Conservation (phyloP, 1,139 yeast species). For the Zhuliangozyma parablackwelliae region DNA sequence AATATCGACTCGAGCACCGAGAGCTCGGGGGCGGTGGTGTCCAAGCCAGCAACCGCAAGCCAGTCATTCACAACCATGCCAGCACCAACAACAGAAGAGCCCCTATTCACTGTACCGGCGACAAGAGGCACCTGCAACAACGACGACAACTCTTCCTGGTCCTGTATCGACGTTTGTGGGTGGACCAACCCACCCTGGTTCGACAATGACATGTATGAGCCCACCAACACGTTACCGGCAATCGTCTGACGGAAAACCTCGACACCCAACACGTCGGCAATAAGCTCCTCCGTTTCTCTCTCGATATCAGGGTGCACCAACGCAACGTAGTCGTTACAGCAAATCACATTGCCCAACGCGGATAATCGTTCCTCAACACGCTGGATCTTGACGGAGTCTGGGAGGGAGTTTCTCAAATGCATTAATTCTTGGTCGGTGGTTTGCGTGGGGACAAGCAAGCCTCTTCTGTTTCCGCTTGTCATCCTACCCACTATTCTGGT, state of each 20-base stretch:
- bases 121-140: constrained; percentile 95
- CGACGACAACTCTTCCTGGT: constrained; percentile 95
- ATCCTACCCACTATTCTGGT: constrained; percentile 96
- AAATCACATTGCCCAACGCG: constrained; percentile 95
- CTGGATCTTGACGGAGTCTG: constrained; percentile 94
- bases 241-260: constrained; percentile 99
- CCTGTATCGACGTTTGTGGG: constrained; percentile 95
- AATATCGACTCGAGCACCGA: constrained; percentile 95
- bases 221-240: constrained; percentile 96
- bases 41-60: constrained; percentile 94
- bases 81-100: constrained; percentile 96
- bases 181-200: constrained; percentile 99
- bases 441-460: constrained; percentile 92
- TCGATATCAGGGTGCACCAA: constrained; percentile 98
- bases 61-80: constrained; percentile 99
- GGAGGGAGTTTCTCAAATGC: constrained; percentile 94
- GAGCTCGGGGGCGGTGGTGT: constrained; percentile 97
- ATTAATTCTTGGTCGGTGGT: constrained; percentile 99
- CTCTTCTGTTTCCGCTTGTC: constrained; percentile 99
- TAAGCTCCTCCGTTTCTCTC: constrained; percentile 97
- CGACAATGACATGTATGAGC: constrained; percentile 89
- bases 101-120: constrained; percentile 98
- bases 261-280: constrained; percentile 98
- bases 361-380: constrained; percentile 96
- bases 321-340: constrained; percentile 98